Evolutionary conservation across 805 yeast genomes (phyloP).

Genomic region (Kluyveromyces dobzhanskii): DNA sequence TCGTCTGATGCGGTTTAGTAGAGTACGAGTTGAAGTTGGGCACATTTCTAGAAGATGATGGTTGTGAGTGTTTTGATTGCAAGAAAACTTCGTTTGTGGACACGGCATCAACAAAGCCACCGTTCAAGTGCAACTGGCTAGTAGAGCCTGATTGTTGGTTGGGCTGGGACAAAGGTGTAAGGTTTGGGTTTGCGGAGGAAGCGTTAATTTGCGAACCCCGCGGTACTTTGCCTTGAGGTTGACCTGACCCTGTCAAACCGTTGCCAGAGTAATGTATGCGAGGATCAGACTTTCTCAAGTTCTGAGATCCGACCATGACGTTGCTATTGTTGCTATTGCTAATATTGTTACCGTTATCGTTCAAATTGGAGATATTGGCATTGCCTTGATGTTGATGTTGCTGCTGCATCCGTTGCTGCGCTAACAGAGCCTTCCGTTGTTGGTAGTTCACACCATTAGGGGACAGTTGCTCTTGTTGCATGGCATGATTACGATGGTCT

Average conservation of each 20-base stretch:
- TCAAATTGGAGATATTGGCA: slow-evolving; percentile 4
- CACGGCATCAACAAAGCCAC: slow-evolving; percentile 74
- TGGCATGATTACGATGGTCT: not conserved
- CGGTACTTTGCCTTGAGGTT: slow-evolving; percentile 1
- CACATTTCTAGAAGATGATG: slow-evolving; percentile 3
- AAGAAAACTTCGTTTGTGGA: slow-evolving; percentile 89
- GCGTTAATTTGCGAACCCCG: not conserved
- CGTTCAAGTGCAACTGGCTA: slow-evolving; percentile 26
- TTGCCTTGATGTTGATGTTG: slow-evolving; percentile 12
- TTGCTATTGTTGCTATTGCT: slow-evolving; percentile 7
- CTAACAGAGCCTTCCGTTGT: slow-evolving; percentile 9
- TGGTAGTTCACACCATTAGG: slow-evolving; percentile 6
- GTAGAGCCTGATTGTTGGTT: slow-evolving; percentile 6
- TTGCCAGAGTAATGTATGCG: too few relatives aligned
- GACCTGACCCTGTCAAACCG: too few relatives aligned
- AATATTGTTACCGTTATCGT: slow-evolving; percentile 4
- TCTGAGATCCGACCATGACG: not conserved
- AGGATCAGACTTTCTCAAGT: not conserved
- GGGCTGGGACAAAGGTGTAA: slow-evolving; percentile 7
- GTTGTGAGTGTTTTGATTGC: slow-evolving; percentile 25
- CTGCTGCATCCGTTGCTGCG: slow-evolving; percentile 12
- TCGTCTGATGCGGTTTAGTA: slow-evolving; percentile 1
- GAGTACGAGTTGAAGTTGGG: slow-evolving; percentile 1
- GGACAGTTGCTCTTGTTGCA: slow-evolving; percentile 6
- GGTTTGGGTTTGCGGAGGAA: slow-evolving; percentile 5